Evolutionary conservation across 164 flowering plant genomes (phyloP).

Genomic region (Vitis rupestris): DNA sequence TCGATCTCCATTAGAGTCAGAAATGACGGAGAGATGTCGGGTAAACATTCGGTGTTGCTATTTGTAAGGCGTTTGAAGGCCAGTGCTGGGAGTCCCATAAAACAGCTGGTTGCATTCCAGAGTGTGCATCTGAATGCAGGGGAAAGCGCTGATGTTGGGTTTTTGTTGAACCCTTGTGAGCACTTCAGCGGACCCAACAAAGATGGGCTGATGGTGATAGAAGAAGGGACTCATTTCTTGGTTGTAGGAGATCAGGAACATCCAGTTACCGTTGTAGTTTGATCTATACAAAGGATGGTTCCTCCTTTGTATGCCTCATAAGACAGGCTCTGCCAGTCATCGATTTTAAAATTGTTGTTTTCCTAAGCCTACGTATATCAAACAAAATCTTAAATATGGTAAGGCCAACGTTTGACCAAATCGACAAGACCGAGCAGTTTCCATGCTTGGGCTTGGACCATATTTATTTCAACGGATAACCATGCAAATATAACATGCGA

Average conservation of each 20-base stretch:
- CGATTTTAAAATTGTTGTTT: too few species aligned
- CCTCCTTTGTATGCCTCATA: too few species aligned
- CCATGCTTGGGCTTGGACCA: too few species aligned
- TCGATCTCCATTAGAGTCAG: slow-evolving; percentile 35
- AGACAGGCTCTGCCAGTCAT: too few species aligned
- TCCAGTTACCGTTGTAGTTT: slow-evolving; percentile 25
- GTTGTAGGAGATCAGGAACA: slow-evolving; percentile 46
- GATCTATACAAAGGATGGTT: not conserved
- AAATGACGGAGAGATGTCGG: slow-evolving; percentile 50
- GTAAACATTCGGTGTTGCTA: slow-evolving; percentile 59
- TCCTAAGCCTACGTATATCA: too few species aligned
- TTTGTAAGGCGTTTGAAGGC: slow-evolving; percentile 22
- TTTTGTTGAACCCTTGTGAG: slow-evolving; percentile 56
- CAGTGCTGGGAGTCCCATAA: slow-evolving; percentile 31
- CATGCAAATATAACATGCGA: too few species aligned
- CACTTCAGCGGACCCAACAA: slow-evolving; percentile 51
- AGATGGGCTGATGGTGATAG: slow-evolving; percentile 53
- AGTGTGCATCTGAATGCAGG: slow-evolving; percentile 40
- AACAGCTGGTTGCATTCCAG: slow-evolving; percentile 52
- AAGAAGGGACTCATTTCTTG: slow-evolving; percentile 44
- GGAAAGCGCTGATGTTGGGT: slow-evolving; percentile 35
- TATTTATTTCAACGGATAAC: too few species aligned
- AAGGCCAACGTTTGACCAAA: too few species aligned
- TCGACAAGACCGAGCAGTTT: too few species aligned
- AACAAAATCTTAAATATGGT: too few species aligned